Evolutionary conservation across 192 early-diverging fungal species (phyloP), one percentile per base, ranked within the genome.

Genomic region (Entomortierella parvispora): DNA sequence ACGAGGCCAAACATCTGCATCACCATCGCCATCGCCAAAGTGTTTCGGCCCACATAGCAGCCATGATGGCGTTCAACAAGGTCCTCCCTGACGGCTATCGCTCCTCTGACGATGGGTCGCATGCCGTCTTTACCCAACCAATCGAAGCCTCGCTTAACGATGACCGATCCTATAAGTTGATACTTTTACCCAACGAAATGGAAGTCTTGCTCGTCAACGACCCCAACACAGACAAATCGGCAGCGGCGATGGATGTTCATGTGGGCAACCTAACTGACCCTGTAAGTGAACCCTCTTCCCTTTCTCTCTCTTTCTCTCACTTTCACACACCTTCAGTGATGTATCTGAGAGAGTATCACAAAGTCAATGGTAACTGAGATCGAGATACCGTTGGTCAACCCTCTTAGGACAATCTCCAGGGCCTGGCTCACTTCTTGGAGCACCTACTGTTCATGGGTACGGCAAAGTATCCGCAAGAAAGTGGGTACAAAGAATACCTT

Each of bases 361-460:
- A n/a, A n/a, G n/a, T n/a, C n/a, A n/a, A n/a, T n/a, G n/a, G n/a
- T n/a, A n/a, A n/a, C n/a, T n/a, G n/a, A n/a, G n/a, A n/a, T n/a
- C n/a, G n/a, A n/a, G n/a, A n/a, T n/a, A n/a, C n/a, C n/a, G n/a
- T n/a, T n/a, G n/a, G n/a, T n/a, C n/a, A n/a, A n/a, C n/a, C n/a
- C n/a, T n/a, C n/a, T n/a, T 65, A 89, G 81, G 80, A 85, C 25
- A 70, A 86, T 42, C 60, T 91, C 18, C 83, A 75, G 49, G 90
- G 90, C 0, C 80, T 93, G 17, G 90, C 90, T 0, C 91, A 93
- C 52, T 92, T 90, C 48, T 84, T 87, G 60, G 90, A 92, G 67
- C 92, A 93, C 62, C 58, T 92, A 49, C 68, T 92, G 17, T 90
- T 89, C 60, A 81, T 89, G 82, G 91, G 89, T 4, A 87, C 88